These are phyloP conservation scores for Saccharum spontaneum DNA, from an alignment of 176 grass and related monocot species.

Conservation along the genomic window DNA sequence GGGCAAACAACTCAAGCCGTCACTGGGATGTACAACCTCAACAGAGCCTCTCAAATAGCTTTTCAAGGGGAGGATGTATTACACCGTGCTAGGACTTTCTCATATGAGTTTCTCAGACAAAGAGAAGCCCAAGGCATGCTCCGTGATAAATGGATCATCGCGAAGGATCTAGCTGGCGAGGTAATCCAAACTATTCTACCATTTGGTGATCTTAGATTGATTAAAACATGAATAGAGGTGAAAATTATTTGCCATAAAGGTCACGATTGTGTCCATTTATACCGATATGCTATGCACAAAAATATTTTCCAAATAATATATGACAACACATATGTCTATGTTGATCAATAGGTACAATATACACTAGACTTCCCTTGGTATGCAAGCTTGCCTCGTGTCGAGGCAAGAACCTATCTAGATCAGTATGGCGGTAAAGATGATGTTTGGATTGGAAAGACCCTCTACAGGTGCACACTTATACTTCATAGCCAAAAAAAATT, in stretches of 20 bases:
- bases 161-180: constrained; percentile 69
- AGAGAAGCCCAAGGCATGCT: constrained; percentile 40
- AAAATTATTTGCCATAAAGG: neutral
- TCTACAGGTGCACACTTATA: constrained; percentile 56
- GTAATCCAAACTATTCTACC: constrained; percentile 26
- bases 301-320: neutral
- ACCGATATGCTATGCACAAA: neutral
- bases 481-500: neutral
- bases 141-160: constrained; percentile 71
- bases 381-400: constrained; percentile 70
- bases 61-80: constrained; percentile 62
- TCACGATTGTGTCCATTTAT: neutral
- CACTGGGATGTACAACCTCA: constrained; percentile 96
- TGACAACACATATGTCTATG: neutral
- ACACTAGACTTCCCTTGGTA: constrained; percentile 85
- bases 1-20: constrained; percentile 90
- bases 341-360: constrained; percentile 62
- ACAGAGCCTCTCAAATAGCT: constrained; percentile 55
- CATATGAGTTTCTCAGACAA: constrained; percentile 48
- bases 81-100: constrained; percentile 46
- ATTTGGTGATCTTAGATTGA: neutral
- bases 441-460: constrained; percentile 92
- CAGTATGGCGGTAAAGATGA: constrained; percentile 81
- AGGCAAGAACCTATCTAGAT: constrained; percentile 74
- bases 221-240: neutral